Evolutionary conservation across 176 grass and related monocot genomes (phyloP).

Genomic region (Oryza meridionalis): DNA sequence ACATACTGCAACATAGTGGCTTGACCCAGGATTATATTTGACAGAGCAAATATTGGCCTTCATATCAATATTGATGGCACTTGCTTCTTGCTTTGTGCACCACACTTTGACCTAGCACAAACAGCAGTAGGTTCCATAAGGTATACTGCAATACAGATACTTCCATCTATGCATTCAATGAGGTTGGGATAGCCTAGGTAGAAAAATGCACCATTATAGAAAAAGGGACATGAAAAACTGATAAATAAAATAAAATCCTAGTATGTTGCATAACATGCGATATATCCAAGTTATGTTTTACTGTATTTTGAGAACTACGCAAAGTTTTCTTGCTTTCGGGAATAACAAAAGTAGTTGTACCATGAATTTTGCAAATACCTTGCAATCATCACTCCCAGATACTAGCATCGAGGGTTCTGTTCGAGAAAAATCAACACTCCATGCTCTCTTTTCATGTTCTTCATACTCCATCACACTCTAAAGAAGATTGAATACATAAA

Average conservation of each 20-base stretch:
- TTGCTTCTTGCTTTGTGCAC: slow-evolving; percentile 98
- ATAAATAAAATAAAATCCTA: background rate
- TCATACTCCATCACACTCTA: slow-evolving; percentile 99
- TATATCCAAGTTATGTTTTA: background rate
- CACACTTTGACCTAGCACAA: slow-evolving; percentile 88
- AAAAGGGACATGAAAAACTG: background rate
- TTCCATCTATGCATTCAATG: slow-evolving; percentile 11
- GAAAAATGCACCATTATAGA: background rate
- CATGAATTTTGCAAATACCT: slow-evolving; percentile 57
- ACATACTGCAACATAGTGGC: slow-evolving; percentile 85
- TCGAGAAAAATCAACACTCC: slow-evolving; percentile 99
- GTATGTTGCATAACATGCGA: background rate
- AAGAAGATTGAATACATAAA: slow-evolving; percentile 38
- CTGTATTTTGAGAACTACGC: background rate
- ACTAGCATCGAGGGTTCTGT: slow-evolving; percentile 94
- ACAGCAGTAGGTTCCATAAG: slow-evolving; percentile 35
- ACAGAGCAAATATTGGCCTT: slow-evolving; percentile 99
- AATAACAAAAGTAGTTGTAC: slow-evolving; percentile 5
- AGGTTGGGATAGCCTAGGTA: background rate
- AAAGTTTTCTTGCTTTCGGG: background rate
- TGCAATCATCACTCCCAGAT: slow-evolving; percentile 99
- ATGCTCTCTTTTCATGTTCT: slow-evolving; percentile 99
- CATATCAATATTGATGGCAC: slow-evolving; percentile 98
- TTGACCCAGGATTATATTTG: slow-evolving; percentile 98
- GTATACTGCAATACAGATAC: background rate